Evolutionary conservation across 768 basidiomycete species (phyloP), one percentile per base, ranked within the genome.

Genomic region (Multifurca ochricompacta): DNA sequence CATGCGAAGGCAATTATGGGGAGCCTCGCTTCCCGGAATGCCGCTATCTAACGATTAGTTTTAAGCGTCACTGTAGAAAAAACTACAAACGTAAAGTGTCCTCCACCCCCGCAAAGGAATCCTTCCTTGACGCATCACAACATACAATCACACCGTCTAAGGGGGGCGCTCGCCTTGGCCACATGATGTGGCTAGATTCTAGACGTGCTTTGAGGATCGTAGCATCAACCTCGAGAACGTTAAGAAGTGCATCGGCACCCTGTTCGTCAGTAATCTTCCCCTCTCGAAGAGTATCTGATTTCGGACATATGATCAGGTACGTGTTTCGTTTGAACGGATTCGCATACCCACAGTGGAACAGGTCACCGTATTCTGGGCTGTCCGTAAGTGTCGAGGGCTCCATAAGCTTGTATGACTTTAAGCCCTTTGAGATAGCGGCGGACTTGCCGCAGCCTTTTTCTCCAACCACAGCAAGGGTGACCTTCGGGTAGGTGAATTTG

Each of bases 81-180:
- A 40, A 23, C 37, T 23, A 78, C 88, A 68, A 65, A 93, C 92
- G 75, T 30, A 94, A 73, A 44, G 90, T 74, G 28, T 75, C 75
- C 65, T 81, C 76, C 16, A 94, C 76, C 14, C 81, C 82, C 14
- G 67, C 67, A 62, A 89, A 84, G 19, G 91, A 91, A 1, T 71
- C 67, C 52, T 66, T 65, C 53, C 80, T 73, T 1, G 81, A 78
- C 9, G 83, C 78, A 69, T 93, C 88, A 67, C 93, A 96, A 64
- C 92, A 96, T 23, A 96, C 74, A 48, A 96, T 77, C 13, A 85
- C 80, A 0, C 86, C 95, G 59, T 92, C 84, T 47, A 91, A 73
- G 16, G 68, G 66, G 18, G 85, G 83, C 21, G 81, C 70, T 4
- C 71, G 72, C 27, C 76, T 72, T 6, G 85, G 78, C 76, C 81